Base-by-base conservation (phyloP, 2,329 filamentous ascomycete genomes). In the Moelleriella libera region DNA sequence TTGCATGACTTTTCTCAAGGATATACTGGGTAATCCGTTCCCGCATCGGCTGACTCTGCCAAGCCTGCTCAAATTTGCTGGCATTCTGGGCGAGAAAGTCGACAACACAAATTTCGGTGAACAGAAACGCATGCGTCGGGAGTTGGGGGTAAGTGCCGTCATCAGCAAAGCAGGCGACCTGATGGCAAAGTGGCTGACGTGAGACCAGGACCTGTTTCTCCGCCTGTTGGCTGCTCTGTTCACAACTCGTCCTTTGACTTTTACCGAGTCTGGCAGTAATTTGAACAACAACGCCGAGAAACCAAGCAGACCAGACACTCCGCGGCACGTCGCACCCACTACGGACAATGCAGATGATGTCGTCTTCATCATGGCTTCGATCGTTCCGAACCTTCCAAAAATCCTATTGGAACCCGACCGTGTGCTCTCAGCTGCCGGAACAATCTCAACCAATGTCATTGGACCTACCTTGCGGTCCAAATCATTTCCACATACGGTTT, bases 31-130 rank as follows among this genome's bases (percentile, higher is more conserved):
- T 29, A 98, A 98, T 58, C 94, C 92, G 1, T 88, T 98, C 58
- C 92, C 92, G 3, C 90, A 98, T 66, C 76, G 92, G 48, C 89
- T 96, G 59, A 90, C 89, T 6, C 66, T 98, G 40, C 86, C 92
- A 6, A 81, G 83, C 46, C 69, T 98, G 43, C 70, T 98, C 10
- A 86, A 94, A 56, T 96, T 97, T 58, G 85, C 88, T 0, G 85
- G 86, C 1, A 85, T 94, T 40, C 69, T 98, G 39, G 90, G 92
- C 1, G 85, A 92, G 60, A 98, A 98, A 69, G 85, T 97, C 45
- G 89, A 96, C 62, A 96, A 98, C 56, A 98, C 90, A 10, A 96
- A 89, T 57, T 97, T 96, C 65, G 90, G 90, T 34, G 90, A 97
- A 66, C 87, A 96, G 65, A 77, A 82, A 46, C 88, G 84, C 63